phyloP scores from a whole-genome alignment of 2,329 filamentous ascomycete genomes.

The Neospermospora avenae region DNA sequence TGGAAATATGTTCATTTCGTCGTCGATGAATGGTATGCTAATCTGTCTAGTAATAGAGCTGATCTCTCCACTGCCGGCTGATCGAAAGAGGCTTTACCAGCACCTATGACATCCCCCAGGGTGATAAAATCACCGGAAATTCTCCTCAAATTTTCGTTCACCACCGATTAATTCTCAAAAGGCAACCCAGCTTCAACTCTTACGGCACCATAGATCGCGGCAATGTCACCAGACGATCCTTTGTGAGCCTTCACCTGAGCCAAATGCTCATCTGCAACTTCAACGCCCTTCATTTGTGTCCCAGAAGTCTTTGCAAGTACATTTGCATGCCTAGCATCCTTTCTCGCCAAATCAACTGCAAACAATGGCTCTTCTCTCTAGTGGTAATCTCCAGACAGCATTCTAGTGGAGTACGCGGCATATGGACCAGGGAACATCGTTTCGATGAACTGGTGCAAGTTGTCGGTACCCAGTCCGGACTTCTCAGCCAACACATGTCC shows the following conservation, averaged over 20 bases:
- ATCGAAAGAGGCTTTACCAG: no score
- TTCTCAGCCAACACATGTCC: conserved; percentile 78
- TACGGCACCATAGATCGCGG: conserved; percentile 77
- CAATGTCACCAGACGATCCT: conserved; percentile 73
- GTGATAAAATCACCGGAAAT: no score
- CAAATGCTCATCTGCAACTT: conserved; percentile 68
- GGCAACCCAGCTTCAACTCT: conserved; percentile 70
- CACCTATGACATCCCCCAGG: no score
- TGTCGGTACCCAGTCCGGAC: conserved; percentile 66
- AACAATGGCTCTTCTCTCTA: conserved; percentile 77
- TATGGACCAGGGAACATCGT: conserved; percentile 74
- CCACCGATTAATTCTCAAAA: conserved; percentile 54
- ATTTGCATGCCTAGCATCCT: conserved; percentile 75
- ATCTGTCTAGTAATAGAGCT: no score
- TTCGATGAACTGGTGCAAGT: conserved; percentile 69
- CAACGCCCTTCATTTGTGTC: conserved; percentile 59
- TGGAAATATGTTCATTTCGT: neutral
- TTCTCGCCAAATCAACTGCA: conserved; percentile 75
- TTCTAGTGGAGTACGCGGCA: conserved; percentile 69
- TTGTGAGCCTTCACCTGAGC: conserved; percentile 64
- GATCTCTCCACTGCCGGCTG: no score
- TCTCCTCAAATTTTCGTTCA: no score
- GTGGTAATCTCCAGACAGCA: conserved; percentile 74
- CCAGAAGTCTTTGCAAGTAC: conserved; percentile 62
- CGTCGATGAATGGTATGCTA: neutral